phyloP scores from a whole-genome alignment of 768 basidiomycete genomes.

The Phylloporus scabripes region DNA sequence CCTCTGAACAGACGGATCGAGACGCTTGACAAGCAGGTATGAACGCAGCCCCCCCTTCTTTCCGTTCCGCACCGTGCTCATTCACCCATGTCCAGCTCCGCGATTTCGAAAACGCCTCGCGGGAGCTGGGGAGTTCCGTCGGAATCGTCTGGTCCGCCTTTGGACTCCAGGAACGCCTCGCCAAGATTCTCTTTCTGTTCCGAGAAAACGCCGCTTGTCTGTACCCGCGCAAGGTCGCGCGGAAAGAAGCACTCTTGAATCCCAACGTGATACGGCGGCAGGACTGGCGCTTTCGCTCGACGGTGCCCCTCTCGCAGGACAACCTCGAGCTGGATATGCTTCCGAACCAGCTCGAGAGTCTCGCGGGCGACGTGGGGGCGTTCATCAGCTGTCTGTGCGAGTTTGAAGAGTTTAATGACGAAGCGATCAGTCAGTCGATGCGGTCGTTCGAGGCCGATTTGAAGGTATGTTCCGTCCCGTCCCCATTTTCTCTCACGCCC shows the following conservation, averaged over 20 bases:
- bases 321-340: slow-evolving; percentile 43
- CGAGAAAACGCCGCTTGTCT: slow-evolving; percentile 50
- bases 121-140: slow-evolving; percentile 50
- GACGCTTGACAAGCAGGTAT: slow-evolving; percentile 44
- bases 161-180: slow-evolving; percentile 43
- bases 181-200: slow-evolving; percentile 45
- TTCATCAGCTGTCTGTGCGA: slow-evolving; percentile 48
- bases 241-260: slow-evolving; percentile 33
- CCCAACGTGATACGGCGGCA: slow-evolving; percentile 27
- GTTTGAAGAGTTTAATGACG: slow-evolving; percentile 51
- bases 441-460: slow-evolving; percentile 44
- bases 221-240: slow-evolving; percentile 42
- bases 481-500: background rate
- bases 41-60: background rate
- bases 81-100: slow-evolving; percentile 33
- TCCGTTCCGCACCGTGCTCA: background rate
- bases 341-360: slow-evolving; percentile 39
- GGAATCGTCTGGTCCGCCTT: slow-evolving; percentile 50
- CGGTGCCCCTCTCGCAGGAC: slow-evolving; percentile 32
- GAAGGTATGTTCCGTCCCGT: slow-evolving; percentile 27
- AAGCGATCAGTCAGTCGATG: slow-evolving; percentile 44
- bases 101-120: slow-evolving; percentile 50
- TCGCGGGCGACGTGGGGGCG: slow-evolving; percentile 42
- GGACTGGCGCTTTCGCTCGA: slow-evolving; percentile 32
- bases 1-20: slow-evolving; percentile 36